Base-by-base conservation (phyloP, 2,329 filamentous ascomycete genomes). In the Phaeosphaeria sp. region DNA sequence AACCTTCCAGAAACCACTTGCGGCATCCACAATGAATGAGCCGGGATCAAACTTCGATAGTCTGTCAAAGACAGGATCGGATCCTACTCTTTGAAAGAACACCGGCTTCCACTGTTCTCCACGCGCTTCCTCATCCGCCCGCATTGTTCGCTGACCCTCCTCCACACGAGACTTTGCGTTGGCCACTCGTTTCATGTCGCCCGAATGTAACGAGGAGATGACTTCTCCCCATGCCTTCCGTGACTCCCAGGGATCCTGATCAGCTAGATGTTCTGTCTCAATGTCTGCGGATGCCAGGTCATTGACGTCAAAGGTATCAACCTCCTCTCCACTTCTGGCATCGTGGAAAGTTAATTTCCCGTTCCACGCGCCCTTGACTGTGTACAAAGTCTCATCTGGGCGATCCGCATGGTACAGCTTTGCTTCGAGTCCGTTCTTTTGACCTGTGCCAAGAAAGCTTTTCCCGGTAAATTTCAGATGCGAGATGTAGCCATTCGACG, bases 241-340 rank as follows among this genome's bases (percentile, higher is more conserved):
- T 21, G 77, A 78, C 60, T 82, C 80, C 79, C 79, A 82, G 0
- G 78, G 74, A 65, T 81, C 79, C 54, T 82, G 79, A 27, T 78
- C 61, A 1, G 73, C 65, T 4, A 77, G 46, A 15, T 75, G 69
- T 11, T 66, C 58, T 18, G 69, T 67, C n/a, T 56, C 59, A 41
- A 72, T 66, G 18, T 57, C 66, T 30, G 58, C 36, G n/a, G 64
- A 67, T 11, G 55, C 46, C 42, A 68, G 60, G 2, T 66, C 55
- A 10, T 64, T 64, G 7, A 71, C 69, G 50, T 77, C 72, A 53
- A 77, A 78, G 0, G 62, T 71, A 42, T 81, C 79, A 7, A 81
- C 61, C 20, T 73, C 64, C 20, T 73, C 60, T 6, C 71, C 76
- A 18, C 63, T 71, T 27, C 58, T 62, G 13, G 60, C 60, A 54